Evolutionary conservation across 1,284 basidiomycete species (phyloP).

Genomic region (Trametes sp.): DNA sequence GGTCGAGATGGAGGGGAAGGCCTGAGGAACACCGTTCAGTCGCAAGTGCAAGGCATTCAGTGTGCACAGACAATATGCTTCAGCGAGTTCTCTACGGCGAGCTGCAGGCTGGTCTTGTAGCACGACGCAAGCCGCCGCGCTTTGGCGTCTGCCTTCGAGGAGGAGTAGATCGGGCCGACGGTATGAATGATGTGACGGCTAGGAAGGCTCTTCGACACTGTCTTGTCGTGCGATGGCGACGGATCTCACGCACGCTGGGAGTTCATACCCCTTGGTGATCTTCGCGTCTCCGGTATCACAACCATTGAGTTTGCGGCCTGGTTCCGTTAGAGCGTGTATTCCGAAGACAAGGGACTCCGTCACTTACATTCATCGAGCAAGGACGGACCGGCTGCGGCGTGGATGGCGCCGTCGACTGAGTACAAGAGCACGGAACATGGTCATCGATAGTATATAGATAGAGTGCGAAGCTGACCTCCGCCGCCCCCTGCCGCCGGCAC

Average conservation of each 20-base stretch:
- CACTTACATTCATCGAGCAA: conserved; percentile 78
- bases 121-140: conserved; percentile 73
- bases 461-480: conserved; percentile 57
- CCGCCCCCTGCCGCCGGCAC: conserved; percentile 60
- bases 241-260: conserved; percentile 63
- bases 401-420: conserved; percentile 87
- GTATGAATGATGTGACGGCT: conserved; percentile 87
- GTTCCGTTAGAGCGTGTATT: not conserved
- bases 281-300: conserved; percentile 87
- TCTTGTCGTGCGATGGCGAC: not conserved
- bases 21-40: conserved; percentile 52
- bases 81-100: conserved; percentile 67
- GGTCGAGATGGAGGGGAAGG: conserved; percentile 83
- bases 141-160: conserved; percentile 49
- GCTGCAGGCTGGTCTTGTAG: conserved; percentile 71
- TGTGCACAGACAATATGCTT: conserved; percentile 67
- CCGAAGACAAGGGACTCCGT: not conserved
- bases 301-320: conserved; percentile 74
- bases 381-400: conserved; percentile 80
- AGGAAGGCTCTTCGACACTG: conserved; percentile 20
- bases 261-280: conserved; percentile 77
- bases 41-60: not conserved
- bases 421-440: conserved; percentile 2
- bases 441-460: not conserved
- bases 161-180: conserved; percentile 85